Conservation (phyloP, 2,329 filamentous ascomycete genomes). For the Cladosporium sp. region DNA sequence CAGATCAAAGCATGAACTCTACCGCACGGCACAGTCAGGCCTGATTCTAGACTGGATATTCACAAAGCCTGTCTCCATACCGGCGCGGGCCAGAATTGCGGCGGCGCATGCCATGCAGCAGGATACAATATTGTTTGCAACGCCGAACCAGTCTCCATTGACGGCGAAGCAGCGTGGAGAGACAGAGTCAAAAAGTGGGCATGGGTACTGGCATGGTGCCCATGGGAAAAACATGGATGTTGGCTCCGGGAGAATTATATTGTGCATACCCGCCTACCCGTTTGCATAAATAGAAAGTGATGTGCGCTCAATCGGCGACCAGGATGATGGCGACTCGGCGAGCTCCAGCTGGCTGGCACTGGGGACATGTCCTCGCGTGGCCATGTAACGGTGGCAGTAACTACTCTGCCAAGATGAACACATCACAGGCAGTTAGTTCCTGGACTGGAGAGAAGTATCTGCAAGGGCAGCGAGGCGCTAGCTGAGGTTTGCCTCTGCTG, state of each 20-base stretch:
- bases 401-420: slow-evolving; percentile 2
- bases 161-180: no score
- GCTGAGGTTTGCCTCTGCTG: no score
- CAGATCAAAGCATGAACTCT: slow-evolving; percentile 1
- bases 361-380: slow-evolving; percentile 3
- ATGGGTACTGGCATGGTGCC: neutral
- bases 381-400: slow-evolving; percentile 5
- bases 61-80: no score
- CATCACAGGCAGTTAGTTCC: no score
- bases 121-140: neutral
- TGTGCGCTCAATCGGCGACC: slow-evolving; percentile 7
- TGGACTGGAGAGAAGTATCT: no score
- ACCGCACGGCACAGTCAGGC: neutral
- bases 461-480: no score
- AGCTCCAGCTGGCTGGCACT: neutral
- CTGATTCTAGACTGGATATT: slow-evolving; percentile 4
- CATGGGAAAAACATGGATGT: neutral
- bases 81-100: neutral
- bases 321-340: slow-evolving; percentile 1
- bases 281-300: slow-evolving; percentile 1
- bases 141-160: neutral
- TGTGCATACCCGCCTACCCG: slow-evolving; percentile 4
- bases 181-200: neutral
- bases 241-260: neutral
- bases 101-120: neutral